Evolutionary conservation across 495 filamentous ascomycete genomes (phyloP), one percentile per base, ranked within the genome.

Genomic region (Penicillium chermesinum): DNA sequence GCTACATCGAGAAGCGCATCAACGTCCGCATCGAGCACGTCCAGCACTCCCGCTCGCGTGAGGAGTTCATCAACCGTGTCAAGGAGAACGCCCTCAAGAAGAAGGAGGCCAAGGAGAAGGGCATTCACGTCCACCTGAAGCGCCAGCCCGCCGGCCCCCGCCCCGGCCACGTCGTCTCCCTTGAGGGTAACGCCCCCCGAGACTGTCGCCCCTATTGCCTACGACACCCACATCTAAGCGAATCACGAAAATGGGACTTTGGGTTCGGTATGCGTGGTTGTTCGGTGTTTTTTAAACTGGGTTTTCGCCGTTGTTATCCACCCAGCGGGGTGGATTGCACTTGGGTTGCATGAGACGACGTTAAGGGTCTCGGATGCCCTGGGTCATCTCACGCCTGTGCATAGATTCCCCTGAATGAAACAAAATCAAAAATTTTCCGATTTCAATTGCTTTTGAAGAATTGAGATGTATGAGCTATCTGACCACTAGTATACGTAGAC

Each of bases 1-100:
- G 93, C 58, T 97, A 95, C 83, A 77, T 98, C 68, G 93, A 97
- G 86, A 97, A 98, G 87, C 91, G 93, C 70, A 81, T 98, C 78
- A 96, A 93, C 81, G 79, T 98, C 76, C 89, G 93, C 68, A 78
- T 97, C 73, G 93, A 98, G 85, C 93, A 98, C 84, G 81, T 97
- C 76, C 80, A 79, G 67, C 85, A 85, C 62, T 96, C 91, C 59
- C 85, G 91, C 66, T 95, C 89, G 64, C 81, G 93, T 62, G 89
- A 96, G 56, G 91, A 89, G 65, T 97, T 97, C 82, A 77, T 98
- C 66, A 84, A 81, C 71, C 87, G 93, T 61, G 93, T 98, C 66
- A 96, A 96, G 87, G 76, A 80, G 68, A 98, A 97, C 75, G 89
- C 89, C 59, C 81, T 78, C 67, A 85, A 90, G 75, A 90, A 88